These are phyloP conservation scores for Tricholoma sp. DNA, from an alignment of 768 basidiomycete genomes.

Conservation along the genomic window DNA sequence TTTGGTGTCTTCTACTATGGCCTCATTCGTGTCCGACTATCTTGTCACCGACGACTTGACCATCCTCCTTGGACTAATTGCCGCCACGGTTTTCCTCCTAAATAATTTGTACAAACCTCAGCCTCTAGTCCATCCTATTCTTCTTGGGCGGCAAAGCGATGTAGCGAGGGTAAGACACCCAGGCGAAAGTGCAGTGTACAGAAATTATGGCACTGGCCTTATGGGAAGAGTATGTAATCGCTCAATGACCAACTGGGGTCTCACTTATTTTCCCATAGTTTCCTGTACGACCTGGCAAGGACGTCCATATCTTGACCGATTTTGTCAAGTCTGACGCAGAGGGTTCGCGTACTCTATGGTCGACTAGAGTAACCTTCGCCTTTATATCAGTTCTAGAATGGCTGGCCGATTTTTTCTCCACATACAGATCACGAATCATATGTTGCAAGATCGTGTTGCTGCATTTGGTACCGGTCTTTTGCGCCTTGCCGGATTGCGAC, in stretches of 20 bases:
- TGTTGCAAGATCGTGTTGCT: constrained; percentile 63
- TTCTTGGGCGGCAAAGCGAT: constrained; percentile 90
- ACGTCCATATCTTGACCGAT: constrained; percentile 61
- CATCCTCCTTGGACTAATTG: constrained; percentile 68
- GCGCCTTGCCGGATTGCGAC: constrained; percentile 47
- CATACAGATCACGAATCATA: constrained; percentile 70
- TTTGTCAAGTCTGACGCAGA: constrained; percentile 64
- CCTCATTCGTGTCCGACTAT: constrained; percentile 46
- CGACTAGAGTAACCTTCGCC: constrained; percentile 50
- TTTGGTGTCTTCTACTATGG: constrained; percentile 16
- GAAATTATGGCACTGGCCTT: constrained; percentile 84
- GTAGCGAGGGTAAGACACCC: constrained; percentile 76
- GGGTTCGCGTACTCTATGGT: constrained; percentile 72
- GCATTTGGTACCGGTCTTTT: constrained; percentile 73
- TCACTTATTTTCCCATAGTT: constrained; percentile 42
- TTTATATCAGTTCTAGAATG: neutral
- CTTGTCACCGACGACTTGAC: constrained; percentile 77
- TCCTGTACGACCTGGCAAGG: constrained; percentile 65
- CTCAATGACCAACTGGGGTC: constrained; percentile 5
- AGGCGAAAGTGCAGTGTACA: constrained; percentile 81
- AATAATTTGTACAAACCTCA: constrained; percentile 78
- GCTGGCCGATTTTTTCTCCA: constrained; percentile 2
- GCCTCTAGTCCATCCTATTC: constrained; percentile 88
- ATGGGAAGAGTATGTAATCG: constrained; percentile 63
- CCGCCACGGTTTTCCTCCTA: constrained; percentile 70